Conservation (phyloP, 2,329 filamentous ascomycete genomes). For the Capronia epimyces region DNA sequence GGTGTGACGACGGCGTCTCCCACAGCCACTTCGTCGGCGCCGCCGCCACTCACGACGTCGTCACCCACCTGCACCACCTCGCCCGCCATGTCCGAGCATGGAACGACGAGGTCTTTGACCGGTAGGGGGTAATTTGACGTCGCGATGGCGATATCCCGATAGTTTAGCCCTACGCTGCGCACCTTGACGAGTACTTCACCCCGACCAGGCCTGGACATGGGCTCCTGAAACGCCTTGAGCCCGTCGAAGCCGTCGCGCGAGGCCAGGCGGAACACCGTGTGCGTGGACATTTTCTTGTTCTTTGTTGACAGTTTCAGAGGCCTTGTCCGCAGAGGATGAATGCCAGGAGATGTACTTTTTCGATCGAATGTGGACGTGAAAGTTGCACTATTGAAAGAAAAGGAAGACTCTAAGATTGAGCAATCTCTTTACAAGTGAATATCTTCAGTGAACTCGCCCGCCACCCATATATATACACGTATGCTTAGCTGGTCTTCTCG, state of each 20-base stretch:
- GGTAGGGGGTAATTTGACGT: conserved; percentile 41
- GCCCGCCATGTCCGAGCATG: conserved; percentile 41
- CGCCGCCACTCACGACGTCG: conserved; percentile 31
- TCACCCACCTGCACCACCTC: conserved; percentile 35
- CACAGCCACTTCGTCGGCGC: conserved; percentile 33
- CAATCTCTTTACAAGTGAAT: too few species aligned
- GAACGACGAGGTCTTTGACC: conserved; percentile 31
- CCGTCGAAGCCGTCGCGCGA: conserved; percentile 40
- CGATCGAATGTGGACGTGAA: neutral
- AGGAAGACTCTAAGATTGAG: neutral
- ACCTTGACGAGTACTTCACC: conserved; percentile 60
- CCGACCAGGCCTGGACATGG: conserved; percentile 45
- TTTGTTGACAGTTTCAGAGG: neutral
- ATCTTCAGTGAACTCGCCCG: too few species aligned
- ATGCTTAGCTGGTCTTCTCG: neutral
- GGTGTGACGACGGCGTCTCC: conserved; percentile 39
- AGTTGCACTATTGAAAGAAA: neutral
- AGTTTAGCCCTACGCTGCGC: conserved; percentile 45
- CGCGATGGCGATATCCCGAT: conserved; percentile 46
- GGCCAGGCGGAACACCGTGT: conserved; percentile 35
- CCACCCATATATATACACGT: too few species aligned
- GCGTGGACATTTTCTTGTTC: conserved; percentile 5
- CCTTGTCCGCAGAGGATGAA: neutral
- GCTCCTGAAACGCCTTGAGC: conserved; percentile 34
- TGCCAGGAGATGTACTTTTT: too few species aligned